Percentiles rank a stretch among this genome's conserved stretches.
Evolutionary conservation across 495 filamentous ascomycete species (phyloP).

Genomic region (Daldinia loculata): DNA sequence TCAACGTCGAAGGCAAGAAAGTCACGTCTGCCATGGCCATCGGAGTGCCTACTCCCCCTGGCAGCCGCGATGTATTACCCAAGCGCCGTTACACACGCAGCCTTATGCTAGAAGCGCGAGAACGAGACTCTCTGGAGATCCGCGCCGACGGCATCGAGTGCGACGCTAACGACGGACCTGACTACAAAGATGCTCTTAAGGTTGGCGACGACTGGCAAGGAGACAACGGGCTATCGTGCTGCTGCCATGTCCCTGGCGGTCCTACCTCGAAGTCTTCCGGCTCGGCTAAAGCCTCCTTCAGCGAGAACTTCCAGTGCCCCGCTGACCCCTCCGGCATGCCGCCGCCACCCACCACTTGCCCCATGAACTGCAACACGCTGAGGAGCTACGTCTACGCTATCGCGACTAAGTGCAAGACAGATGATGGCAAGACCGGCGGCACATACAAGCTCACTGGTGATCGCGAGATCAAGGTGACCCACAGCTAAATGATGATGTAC

Average conservation of each 20-base stretch:
- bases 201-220: slow-evolving; percentile 29
- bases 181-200: slow-evolving; percentile 23
- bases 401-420: slow-evolving; percentile 24
- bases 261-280: slow-evolving; percentile 8
- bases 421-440: slow-evolving; percentile 19
- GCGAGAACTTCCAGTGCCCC: slow-evolving; percentile 17
- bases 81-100: slow-evolving; percentile 6
- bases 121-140: not conserved
- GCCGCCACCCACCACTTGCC: slow-evolving; percentile 12
- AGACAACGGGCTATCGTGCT: slow-evolving; percentile 11
- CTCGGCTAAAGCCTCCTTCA: slow-evolving; percentile 22
- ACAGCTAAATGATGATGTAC: slow-evolving; percentile 9
- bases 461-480: slow-evolving; percentile 6
- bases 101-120: slow-evolving; percentile 11
- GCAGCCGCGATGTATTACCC: not conserved
- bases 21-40: slow-evolving; percentile 30
- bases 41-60: slow-evolving; percentile 19
- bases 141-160: slow-evolving; percentile 4
- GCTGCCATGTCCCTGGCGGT: slow-evolving; percentile 21
- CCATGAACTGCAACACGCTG: slow-evolving; percentile 25
- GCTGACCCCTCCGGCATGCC: slow-evolving; percentile 15
- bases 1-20: slow-evolving; percentile 19
- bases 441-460: not conserved
- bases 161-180: slow-evolving; percentile 10
- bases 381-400: slow-evolving; percentile 28